These are phyloP conservation scores for Angomonas ambiguus DNA, from an alignment of 208 protist genomes.

Conservation along the genomic window DNA sequence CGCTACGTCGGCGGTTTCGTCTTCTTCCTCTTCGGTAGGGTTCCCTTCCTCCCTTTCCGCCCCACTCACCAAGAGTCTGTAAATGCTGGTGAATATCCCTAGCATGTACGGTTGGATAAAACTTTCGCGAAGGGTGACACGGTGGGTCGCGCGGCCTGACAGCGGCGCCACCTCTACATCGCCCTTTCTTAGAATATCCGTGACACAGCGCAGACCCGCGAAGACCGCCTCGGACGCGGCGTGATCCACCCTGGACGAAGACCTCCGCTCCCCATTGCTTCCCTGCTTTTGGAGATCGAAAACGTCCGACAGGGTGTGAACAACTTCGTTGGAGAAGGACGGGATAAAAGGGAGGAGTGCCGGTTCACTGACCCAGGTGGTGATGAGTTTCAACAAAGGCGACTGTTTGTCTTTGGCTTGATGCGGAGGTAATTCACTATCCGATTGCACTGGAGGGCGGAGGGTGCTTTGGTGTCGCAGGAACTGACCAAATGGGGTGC, in stretches of 20 bases:
- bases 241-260: conserved; percentile 22
- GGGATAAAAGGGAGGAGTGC: conserved; percentile 50
- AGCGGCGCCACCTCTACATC: conserved; percentile 41
- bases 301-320: conserved; percentile 59
- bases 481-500: conserved; percentile 37
- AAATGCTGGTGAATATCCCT: conserved; percentile 61
- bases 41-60: background rate
- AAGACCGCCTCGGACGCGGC: conserved; percentile 34
- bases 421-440: background rate
- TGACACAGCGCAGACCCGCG: conserved; percentile 72
- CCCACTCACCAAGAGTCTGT: conserved; percentile 59
- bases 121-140: conserved; percentile 34
- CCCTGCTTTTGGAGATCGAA: conserved; percentile 39
- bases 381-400: conserved; percentile 67
- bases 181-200: conserved; percentile 45
- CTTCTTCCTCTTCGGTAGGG: background rate
- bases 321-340: conserved; percentile 44
- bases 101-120: conserved; percentile 62
- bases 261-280: background rate
- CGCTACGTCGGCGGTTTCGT: background rate
- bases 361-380: conserved; percentile 52
- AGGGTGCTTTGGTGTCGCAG: conserved; percentile 7
- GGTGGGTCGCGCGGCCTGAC: background rate
- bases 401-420: conserved; percentile 18
- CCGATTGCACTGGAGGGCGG: background rate